A percentile compares a stretch with the other conserved stretches of the same genome.
Conservation (phyloP, 2,329 filamentous ascomycete species). For the Parasarocladium wereldwijsianum region DNA sequence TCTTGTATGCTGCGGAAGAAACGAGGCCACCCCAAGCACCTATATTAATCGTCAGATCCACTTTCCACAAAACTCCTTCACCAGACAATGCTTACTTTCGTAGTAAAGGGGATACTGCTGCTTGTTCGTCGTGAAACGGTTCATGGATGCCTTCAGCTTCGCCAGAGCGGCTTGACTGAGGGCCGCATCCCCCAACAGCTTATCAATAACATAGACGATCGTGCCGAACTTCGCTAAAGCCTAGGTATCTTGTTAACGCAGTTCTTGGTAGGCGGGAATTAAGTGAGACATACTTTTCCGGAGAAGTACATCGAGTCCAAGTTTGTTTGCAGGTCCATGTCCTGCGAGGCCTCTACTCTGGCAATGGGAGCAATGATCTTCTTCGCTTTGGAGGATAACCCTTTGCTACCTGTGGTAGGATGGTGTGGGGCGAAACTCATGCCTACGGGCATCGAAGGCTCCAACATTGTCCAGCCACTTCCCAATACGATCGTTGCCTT, state of each 20-base stretch:
- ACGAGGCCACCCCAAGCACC: conserved; percentile 68
- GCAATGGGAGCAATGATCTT: conserved; percentile 38
- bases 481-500: conserved; percentile 56
- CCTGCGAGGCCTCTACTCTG: conserved; percentile 59
- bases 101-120: conserved; percentile 52
- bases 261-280: conserved; percentile 8
- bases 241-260: conserved; percentile 17
- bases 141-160: conserved; percentile 51
- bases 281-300: conserved; percentile 47
- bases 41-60: conserved; percentile 13
- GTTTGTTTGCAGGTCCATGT: conserved; percentile 59
- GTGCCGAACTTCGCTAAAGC: conserved; percentile 63
- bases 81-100: conserved; percentile 31
- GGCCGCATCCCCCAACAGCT: conserved; percentile 43
- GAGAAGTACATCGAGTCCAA: conserved; percentile 85
- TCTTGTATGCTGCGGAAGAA: conserved; percentile 57
- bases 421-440: conserved; percentile 74
- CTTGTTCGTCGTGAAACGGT: conserved; percentile 48
- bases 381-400: conserved; percentile 13
- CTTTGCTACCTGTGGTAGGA: conserved; percentile 16
- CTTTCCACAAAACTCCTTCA: background rate
- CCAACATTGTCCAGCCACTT: conserved; percentile 64
- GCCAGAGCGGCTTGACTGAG: conserved; percentile 43
- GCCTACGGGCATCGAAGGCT: conserved; percentile 51
- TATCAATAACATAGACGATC: conserved; percentile 51